These are phyloP conservation scores for Sechiopsis laciniata DNA, from an alignment of 306 rosid genomes.

Conservation along the genomic window DNA sequence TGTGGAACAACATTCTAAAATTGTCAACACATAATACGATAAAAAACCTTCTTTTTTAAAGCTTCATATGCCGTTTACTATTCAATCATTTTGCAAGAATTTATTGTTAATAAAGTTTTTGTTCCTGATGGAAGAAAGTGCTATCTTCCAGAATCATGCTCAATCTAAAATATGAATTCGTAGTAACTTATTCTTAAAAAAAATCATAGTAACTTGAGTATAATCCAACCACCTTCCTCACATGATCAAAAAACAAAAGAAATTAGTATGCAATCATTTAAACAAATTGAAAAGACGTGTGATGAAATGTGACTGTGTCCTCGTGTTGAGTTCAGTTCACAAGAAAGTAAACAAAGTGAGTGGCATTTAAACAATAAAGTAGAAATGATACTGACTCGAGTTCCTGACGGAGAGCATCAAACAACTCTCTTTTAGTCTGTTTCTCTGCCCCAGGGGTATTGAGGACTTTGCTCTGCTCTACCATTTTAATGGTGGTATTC, in stretches of 20 bases:
- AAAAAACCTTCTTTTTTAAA: neutral
- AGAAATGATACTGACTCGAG: slow-evolving; percentile 56
- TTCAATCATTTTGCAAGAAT: neutral
- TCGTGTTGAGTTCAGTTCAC: neutral
- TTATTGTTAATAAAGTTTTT: neutral
- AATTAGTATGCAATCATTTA: too few species aligned
- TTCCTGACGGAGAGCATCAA: slow-evolving; percentile 77
- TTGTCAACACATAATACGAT: neutral
- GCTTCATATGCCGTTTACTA: neutral
- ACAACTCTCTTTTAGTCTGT: slow-evolving; percentile 88
- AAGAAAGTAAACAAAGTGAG: neutral
- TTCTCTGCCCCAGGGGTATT: slow-evolving; percentile 94
- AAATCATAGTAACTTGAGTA: neutral
- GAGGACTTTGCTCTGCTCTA: slow-evolving; percentile 86
- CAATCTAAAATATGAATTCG: neutral
- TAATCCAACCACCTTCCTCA: neutral
- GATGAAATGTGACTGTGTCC: slow-evolving; percentile 12
- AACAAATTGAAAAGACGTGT: neutral
- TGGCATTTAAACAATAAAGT: neutral
- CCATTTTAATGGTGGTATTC: slow-evolving; percentile 84
- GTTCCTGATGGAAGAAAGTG: neutral
- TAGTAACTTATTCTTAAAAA: too few species aligned
- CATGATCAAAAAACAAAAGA: neutral
- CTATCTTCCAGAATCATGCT: neutral
- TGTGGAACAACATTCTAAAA: neutral